Evolutionary conservation across 2,329 filamentous ascomycete species (phyloP).

Genomic region (Colletotrichum aenigma): DNA sequence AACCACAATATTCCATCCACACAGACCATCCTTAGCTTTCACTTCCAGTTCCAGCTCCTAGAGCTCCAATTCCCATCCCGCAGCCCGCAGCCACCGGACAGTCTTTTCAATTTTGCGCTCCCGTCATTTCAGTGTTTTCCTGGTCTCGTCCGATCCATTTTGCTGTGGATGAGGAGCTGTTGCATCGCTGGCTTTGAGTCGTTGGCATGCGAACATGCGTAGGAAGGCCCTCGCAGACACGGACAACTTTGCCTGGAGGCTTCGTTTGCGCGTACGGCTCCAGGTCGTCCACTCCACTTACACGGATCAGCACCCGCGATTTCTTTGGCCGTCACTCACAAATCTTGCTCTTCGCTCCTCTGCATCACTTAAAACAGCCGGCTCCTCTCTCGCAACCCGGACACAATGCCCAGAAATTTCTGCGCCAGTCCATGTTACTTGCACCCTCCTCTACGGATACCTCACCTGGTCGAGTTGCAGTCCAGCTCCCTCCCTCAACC

Average conservation of each 20-base stretch:
- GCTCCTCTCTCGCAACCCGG: neutral
- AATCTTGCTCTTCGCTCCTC: neutral
- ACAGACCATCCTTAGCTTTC: neutral
- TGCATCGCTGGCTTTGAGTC: neutral
- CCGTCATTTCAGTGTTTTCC: neutral
- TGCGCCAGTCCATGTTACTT: neutral
- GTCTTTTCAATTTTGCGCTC: neutral
- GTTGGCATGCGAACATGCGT: neutral
- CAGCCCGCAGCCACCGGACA: neutral
- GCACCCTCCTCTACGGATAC: slow-evolving; percentile 1
- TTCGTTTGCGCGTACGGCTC: neutral
- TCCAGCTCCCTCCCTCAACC: neutral
- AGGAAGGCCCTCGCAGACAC: neutral
- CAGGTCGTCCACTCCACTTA: neutral
- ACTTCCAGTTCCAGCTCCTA: neutral
- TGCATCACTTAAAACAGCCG: neutral
- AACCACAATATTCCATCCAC: neutral
- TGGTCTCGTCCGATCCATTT: neutral
- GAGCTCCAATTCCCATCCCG: neutral
- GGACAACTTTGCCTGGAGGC: neutral
- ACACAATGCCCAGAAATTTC: neutral
- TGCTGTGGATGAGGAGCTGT: neutral
- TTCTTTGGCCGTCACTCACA: neutral
- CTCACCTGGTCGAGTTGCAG: neutral
- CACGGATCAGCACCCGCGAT: neutral